phyloP scores from a whole-genome alignment of 257 asterid species.

The Nicotiana attenuata region DNA sequence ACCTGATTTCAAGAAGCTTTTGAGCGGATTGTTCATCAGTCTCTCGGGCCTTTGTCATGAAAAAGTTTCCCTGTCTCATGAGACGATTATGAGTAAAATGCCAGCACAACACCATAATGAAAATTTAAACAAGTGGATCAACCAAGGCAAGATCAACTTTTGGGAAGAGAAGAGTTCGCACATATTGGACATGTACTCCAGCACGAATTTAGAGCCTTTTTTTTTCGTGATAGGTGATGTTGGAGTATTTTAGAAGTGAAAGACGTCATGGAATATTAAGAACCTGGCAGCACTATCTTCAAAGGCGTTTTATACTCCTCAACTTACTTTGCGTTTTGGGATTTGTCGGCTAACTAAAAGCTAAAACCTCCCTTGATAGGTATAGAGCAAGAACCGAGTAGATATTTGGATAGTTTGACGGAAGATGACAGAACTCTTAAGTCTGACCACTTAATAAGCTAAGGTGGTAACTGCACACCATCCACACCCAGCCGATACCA shows the following conservation, averaged over 20 bases:
- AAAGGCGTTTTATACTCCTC: background rate
- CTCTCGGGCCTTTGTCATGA: conserved; percentile 62
- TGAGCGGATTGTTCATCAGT: conserved; percentile 59
- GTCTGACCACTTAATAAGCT: background rate
- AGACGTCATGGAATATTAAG: background rate
- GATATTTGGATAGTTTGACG: background rate
- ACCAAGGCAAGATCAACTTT: background rate
- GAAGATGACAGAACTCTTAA: background rate
- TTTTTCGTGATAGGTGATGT: background rate
- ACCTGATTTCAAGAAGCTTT: conserved; percentile 53
- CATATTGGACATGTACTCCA: background rate
- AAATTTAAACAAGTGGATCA: background rate
- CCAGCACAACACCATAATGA: background rate
- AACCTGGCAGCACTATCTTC: background rate
- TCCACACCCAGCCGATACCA: background rate
- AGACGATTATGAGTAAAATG: background rate
- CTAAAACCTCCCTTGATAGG: background rate
- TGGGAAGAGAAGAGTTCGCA: background rate
- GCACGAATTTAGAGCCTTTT: background rate
- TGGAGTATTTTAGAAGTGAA: conserved; percentile 6
- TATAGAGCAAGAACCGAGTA: background rate
- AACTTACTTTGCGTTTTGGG: background rate
- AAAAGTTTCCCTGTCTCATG: conserved; percentile 51
- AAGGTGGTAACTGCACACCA: background rate
- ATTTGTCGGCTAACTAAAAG: background rate